phyloP scores from a whole-genome alignment of 345 rosid genomes.

The Odontarrhena argentea region DNA sequence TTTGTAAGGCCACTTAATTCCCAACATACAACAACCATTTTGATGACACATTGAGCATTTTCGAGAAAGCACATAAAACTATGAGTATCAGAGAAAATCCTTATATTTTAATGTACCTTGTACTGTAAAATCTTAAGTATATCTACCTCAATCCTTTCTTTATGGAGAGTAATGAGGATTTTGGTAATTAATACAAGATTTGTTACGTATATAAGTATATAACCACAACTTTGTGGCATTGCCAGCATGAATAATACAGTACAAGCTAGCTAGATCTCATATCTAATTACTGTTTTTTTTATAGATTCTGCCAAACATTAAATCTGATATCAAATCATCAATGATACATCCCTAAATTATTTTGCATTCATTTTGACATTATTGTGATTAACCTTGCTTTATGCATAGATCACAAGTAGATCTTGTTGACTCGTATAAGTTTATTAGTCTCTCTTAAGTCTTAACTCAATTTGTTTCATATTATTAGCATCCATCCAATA shows the following conservation, averaged over 20 bases:
- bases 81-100: constrained; percentile 4
- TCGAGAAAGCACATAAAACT: constrained; percentile 13
- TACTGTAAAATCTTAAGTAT: constrained; percentile 19
- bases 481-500: constrained; percentile 10
- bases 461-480: constrained; percentile 2
- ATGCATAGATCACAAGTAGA: constrained; percentile 12
- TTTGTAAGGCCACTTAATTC: constrained; percentile 6
- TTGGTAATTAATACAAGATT: constrained; percentile 24
- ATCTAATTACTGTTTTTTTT: constrained; percentile 20
- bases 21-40: constrained; percentile 21
- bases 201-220: constrained; percentile 6
- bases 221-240: not conserved
- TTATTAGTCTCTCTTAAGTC: not conserved
- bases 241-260: constrained; percentile 24
- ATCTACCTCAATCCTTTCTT: constrained; percentile 4
- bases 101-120: not conserved
- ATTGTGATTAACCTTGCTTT: constrained; percentile 9
- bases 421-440: constrained; percentile 12
- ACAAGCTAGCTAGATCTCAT: constrained; percentile 9
- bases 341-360: constrained; percentile 14
- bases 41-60: constrained; percentile 9
- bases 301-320: constrained; percentile 9
- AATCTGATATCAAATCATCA: constrained; percentile 30
- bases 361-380: constrained; percentile 2
- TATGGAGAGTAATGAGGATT: not conserved